These are phyloP conservation scores for Paraphaeosphaeria sporulosa DNA, from an alignment of 2,329 filamentous ascomycete species.

Conservation along the genomic window DNA sequence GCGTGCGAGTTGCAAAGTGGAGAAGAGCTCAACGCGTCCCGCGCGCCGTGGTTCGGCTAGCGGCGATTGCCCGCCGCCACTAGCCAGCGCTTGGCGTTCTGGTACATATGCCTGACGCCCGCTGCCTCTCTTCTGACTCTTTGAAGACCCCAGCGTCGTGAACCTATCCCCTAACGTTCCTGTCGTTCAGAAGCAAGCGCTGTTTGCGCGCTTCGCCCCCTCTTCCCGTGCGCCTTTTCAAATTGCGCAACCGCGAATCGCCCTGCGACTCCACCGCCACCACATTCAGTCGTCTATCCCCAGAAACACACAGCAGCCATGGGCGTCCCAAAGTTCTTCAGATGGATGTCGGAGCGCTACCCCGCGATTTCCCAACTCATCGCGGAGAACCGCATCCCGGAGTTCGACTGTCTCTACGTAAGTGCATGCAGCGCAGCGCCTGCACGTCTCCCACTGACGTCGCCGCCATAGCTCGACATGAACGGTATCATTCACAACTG, in stretches of 20 bases:
- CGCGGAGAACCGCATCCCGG: slow-evolving; percentile 97
- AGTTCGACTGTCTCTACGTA: slow-evolving; percentile 96
- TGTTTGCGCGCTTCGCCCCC: slow-evolving; percentile 31
- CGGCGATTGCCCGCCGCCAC: slow-evolving; percentile 1
- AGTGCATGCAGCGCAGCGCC: slow-evolving; percentile 31
- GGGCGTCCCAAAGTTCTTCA: slow-evolving; percentile 91
- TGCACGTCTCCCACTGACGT: slow-evolving; percentile 19
- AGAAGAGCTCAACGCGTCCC: slow-evolving; percentile 15
- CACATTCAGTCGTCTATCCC: slow-evolving; percentile 20
- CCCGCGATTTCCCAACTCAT: slow-evolving; percentile 98
- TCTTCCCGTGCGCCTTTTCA: slow-evolving; percentile 21
- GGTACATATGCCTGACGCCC: neutral
- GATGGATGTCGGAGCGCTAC: slow-evolving; percentile 99
- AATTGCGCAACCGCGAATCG: neutral
- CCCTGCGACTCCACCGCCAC: slow-evolving; percentile 12
- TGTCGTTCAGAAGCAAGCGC: slow-evolving; percentile 27
- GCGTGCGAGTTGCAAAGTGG: slow-evolving; percentile 2
- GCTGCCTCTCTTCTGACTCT: slow-evolving; percentile 30
- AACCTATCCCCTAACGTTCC: slow-evolving; percentile 37
- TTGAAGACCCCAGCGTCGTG: slow-evolving; percentile 52
- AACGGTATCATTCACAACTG: slow-evolving; percentile 99
- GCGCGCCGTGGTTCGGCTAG: neutral
- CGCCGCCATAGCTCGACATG: slow-evolving; percentile 77
- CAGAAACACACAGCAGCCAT: slow-evolving; percentile 48
- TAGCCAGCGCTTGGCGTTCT: slow-evolving; percentile 10